Evolutionary conservation across 345 rosid species (phyloP), one percentile per base, ranked within the genome.

Genomic region (Clausena lansium): DNA sequence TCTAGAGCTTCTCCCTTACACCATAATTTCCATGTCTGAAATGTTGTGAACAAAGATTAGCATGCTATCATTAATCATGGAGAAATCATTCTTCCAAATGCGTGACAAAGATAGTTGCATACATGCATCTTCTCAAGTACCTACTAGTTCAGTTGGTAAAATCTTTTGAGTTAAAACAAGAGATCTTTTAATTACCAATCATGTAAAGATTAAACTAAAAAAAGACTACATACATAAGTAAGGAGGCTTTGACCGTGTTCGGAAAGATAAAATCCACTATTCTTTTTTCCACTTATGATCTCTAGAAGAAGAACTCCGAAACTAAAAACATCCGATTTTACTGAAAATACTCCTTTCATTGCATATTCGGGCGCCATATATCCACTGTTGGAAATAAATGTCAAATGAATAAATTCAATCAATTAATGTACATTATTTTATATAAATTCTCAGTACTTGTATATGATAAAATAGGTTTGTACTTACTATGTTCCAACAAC

Each of bases 281-380:
- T 70, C 78, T 36, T 79, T 39, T 14, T 58, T 10, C 81, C 77
- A 0, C 73, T 50, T 13, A 73, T 25, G 0, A 73, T 79, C 74
- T 79, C 77, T 2, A 79, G 68, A 4, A 79, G 60, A 24, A 79
- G n/a, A 28, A 79, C 81, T 57, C 77, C 81, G 24, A 79, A 79
- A 59, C 77, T 73, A 30, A 72, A 78, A 28, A 79, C 50, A 3
- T 79, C 70, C 0, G 69, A 73, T 79, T 79, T 79, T 1, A 79
- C 0, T 0, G 78, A 79, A 65, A 73, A 73, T 22, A 73, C 8
- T 41, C 81, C 78, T 57, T 50, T 52, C 74, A 79, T 66, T 0
- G 74, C 77, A 30, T 79, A 79, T 38, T 79, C 78, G 0, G 62
- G 77, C 0, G 74, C 60, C 78, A 73, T 79, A 30, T 79, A 79